Percentiles rank a stretch among this genome's conserved stretches.
Conservation (phyloP, 83 land plant genomes). For the Thuja plicata region DNA sequence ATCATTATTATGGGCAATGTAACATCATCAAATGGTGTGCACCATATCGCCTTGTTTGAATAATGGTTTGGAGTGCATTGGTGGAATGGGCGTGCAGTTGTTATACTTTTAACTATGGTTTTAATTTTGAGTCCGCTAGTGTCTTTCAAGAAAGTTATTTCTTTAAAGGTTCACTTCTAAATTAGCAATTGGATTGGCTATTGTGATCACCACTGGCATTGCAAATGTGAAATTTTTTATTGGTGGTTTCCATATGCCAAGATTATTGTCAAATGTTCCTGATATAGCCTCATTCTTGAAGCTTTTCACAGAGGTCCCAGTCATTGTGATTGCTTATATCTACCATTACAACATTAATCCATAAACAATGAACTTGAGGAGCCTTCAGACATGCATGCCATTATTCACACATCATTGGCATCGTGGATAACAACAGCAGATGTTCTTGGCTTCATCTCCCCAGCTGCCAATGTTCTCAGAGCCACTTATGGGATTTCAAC, state of each 20-base stretch:
- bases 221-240: conserved; percentile 43
- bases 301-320: conserved; percentile 64
- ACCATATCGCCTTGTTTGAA: too few relatives aligned
- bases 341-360: too few relatives aligned
- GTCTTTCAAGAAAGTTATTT: conserved; percentile 74
- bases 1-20: too few relatives aligned
- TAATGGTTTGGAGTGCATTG: conserved; percentile 84
- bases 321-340: too few relatives aligned
- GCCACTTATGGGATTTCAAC: too few relatives aligned
- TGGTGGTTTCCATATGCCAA: conserved; percentile 58
- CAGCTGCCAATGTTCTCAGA: too few relatives aligned
- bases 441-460: too few relatives aligned
- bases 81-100: conserved; percentile 64
- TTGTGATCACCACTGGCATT: conserved; percentile 68
- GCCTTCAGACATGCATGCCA: too few relatives aligned
- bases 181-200: conserved; percentile 78
- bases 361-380: too few relatives aligned
- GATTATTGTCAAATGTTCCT: conserved; percentile 51
- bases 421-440: too few relatives aligned
- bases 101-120: conserved; percentile 56
- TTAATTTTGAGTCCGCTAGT: conserved; percentile 63
- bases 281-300: conserved; percentile 67
- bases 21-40: too few relatives aligned
- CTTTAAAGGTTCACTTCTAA: conserved; percentile 82
- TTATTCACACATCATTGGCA: too few relatives aligned